phyloP scores from a whole-genome alignment of 805 yeast species.

The Nakazawaea holstii region DNA sequence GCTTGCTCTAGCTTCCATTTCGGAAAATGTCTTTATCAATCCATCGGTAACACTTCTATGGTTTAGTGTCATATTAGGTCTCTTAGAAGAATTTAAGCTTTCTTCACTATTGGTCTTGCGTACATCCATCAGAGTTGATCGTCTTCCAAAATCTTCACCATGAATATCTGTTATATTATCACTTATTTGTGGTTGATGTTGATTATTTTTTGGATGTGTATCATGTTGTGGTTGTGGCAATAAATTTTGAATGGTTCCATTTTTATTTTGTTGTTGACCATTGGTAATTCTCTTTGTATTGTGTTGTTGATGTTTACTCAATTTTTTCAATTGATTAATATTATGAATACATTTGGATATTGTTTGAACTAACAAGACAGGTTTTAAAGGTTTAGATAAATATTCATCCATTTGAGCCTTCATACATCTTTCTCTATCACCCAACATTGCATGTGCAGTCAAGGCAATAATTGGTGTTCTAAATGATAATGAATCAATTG shows the following conservation, averaged over 20 bases:
- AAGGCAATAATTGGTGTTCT: constrained; percentile 86
- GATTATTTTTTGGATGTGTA: background rate
- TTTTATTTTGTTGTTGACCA: constrained; percentile 20
- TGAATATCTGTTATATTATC: constrained; percentile 9
- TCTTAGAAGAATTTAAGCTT: constrained; percentile 1
- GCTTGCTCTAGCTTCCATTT: background rate
- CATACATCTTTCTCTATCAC: constrained; percentile 81
- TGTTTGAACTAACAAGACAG: constrained; percentile 76
- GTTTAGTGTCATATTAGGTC: background rate
- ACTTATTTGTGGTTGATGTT: constrained; percentile 4
- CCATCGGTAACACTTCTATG: constrained; percentile 7
- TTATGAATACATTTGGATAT: constrained; percentile 79
- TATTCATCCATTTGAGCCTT: constrained; percentile 93
- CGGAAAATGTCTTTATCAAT: constrained; percentile 1
- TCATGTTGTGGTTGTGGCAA: background rate
- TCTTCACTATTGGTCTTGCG: constrained; percentile 9
- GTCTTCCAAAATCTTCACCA: constrained; percentile 11
- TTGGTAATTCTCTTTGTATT: constrained; percentile 39
- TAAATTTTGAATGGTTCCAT: constrained; percentile 1
- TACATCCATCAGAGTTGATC: background rate
- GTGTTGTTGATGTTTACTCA: constrained; percentile 28
- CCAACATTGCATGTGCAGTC: constrained; percentile 93
- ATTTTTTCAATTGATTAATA: constrained; percentile 54
- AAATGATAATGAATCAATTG: constrained; percentile 61
- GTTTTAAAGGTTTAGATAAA: constrained; percentile 82